Percentiles rank a stretch among this genome's conserved stretches.
Evolutionary conservation across 1,284 basidiomycete species (phyloP).

Genomic region (Leccinum cinnamomeum): DNA sequence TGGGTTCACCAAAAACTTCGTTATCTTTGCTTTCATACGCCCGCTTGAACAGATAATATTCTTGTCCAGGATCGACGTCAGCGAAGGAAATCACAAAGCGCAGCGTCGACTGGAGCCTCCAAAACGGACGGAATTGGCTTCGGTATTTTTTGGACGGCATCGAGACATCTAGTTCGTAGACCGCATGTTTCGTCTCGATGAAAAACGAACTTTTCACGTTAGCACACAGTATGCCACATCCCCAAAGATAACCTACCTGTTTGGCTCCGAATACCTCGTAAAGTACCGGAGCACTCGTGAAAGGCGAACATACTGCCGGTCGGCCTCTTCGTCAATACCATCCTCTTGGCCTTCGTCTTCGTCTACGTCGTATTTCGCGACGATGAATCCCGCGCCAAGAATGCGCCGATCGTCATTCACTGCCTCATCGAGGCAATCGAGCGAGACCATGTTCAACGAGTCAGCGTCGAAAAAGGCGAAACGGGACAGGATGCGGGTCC

Average conservation of each 20-base stretch:
- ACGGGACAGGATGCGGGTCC: slow-evolving; percentile 38
- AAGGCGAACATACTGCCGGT: slow-evolving; percentile 38
- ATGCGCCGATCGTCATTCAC: slow-evolving; percentile 18
- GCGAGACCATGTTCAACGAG: slow-evolving; percentile 27
- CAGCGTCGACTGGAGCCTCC: slow-evolving; percentile 47
- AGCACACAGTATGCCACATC: neutral
- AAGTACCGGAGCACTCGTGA: slow-evolving; percentile 35
- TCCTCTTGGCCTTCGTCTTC: slow-evolving; percentile 48
- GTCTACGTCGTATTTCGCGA: slow-evolving; percentile 37
- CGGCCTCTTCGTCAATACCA: slow-evolving; percentile 30
- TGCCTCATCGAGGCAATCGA: slow-evolving; percentile 7
- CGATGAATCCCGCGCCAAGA: slow-evolving; percentile 40
- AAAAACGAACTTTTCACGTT: slow-evolving; percentile 46
- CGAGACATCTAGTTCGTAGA: slow-evolving; percentile 51
- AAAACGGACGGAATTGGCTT: slow-evolving; percentile 48
- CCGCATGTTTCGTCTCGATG: slow-evolving; percentile 58
- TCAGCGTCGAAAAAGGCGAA: slow-evolving; percentile 43
- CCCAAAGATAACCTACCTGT: slow-evolving; percentile 38
- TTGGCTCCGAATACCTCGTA: slow-evolving; percentile 37
- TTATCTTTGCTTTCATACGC: slow-evolving; percentile 37
- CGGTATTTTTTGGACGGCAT: slow-evolving; percentile 47
- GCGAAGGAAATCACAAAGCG: slow-evolving; percentile 48
- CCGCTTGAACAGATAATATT: slow-evolving; percentile 35
- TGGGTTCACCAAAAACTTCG: slow-evolving; percentile 39
- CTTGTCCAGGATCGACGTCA: slow-evolving; percentile 26